A percentile compares a stretch with the other conserved stretches of the same genome.
phyloP scores from a whole-genome alignment of 192 early-diverging fungal species.

The Podila epicladia region DNA sequence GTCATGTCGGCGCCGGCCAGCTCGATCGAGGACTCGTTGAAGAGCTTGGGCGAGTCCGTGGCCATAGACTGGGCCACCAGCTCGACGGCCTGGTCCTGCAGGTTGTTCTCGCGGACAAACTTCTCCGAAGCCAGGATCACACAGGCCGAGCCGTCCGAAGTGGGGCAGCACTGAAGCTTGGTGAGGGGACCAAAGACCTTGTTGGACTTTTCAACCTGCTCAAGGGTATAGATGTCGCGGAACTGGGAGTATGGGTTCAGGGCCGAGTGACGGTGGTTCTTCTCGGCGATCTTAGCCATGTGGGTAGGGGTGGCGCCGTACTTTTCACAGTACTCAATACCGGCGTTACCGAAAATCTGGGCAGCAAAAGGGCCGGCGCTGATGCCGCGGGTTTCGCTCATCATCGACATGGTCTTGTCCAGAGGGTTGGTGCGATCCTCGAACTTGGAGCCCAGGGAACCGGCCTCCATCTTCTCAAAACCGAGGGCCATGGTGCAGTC shows the following conservation, averaged over 20 bases:
- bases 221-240: slow-evolving; percentile 66
- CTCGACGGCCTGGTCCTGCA: slow-evolving; percentile 73
- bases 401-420: slow-evolving; percentile 66
- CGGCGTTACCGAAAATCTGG: slow-evolving; percentile 80
- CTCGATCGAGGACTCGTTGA: slow-evolving; percentile 63
- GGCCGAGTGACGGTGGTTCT: slow-evolving; percentile 76
- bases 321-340: slow-evolving; percentile 73
- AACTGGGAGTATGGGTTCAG: slow-evolving; percentile 81
- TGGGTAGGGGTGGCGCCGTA: slow-evolving; percentile 66
- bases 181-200: slow-evolving; percentile 78
- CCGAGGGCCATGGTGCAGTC: slow-evolving; percentile 81
- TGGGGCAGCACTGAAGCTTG: slow-evolving; percentile 80
- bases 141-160: slow-evolving; percentile 76
- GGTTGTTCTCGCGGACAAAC: slow-evolving; percentile 68
- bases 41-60: slow-evolving; percentile 72
- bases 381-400: slow-evolving; percentile 67
- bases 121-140: slow-evolving; percentile 72
- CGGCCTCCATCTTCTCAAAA: slow-evolving; percentile 76
- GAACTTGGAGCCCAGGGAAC: slow-evolving; percentile 60
- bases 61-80: slow-evolving; percentile 75
- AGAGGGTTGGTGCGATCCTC: slow-evolving; percentile 72
- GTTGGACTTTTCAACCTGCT: slow-evolving; percentile 68
- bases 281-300: slow-evolving; percentile 76
- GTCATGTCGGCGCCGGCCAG: slow-evolving; percentile 78
- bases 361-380: slow-evolving; percentile 66